Percentiles rank a stretch among this genome's conserved stretches.
Conservation (phyloP, 768 basidiomycete genomes). For the Panaeolus papilionaceus region DNA sequence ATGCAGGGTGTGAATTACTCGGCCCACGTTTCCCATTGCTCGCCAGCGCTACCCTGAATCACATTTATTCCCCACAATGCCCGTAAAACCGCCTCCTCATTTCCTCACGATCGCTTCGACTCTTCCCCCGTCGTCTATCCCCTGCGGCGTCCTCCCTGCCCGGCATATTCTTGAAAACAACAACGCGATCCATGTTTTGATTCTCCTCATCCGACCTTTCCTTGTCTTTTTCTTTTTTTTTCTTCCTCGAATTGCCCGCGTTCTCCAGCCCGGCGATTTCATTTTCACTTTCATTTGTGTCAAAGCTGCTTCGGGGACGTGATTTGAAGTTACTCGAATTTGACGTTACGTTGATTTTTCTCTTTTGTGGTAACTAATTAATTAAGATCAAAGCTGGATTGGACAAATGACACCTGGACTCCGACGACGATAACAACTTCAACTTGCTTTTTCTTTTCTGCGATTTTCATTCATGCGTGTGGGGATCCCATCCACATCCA, state of each 20-base stretch:
- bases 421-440: neutral
- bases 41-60: constrained; percentile 3
- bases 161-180: neutral
- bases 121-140: neutral
- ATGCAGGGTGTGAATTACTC: too few species aligned
- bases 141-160: neutral
- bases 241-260: neutral
- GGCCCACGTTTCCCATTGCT: too few species aligned
- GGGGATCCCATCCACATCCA: too few species aligned
- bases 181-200: neutral
- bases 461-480: too few species aligned
- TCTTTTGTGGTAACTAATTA: neutral
- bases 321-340: neutral
- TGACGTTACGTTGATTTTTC: neutral
- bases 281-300: neutral
- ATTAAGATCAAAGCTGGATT: neutral
- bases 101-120: neutral
- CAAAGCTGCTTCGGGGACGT: neutral
- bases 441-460: too few species aligned
- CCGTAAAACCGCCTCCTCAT: neutral
- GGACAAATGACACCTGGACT: neutral
- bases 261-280: neutral
- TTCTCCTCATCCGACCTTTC: too few species aligned
- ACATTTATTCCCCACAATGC: neutral
- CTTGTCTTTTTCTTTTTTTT: too few species aligned